Evolutionary conservation across 2,329 filamentous ascomycete species (phyloP).

Genomic region (Knufia petricola): DNA sequence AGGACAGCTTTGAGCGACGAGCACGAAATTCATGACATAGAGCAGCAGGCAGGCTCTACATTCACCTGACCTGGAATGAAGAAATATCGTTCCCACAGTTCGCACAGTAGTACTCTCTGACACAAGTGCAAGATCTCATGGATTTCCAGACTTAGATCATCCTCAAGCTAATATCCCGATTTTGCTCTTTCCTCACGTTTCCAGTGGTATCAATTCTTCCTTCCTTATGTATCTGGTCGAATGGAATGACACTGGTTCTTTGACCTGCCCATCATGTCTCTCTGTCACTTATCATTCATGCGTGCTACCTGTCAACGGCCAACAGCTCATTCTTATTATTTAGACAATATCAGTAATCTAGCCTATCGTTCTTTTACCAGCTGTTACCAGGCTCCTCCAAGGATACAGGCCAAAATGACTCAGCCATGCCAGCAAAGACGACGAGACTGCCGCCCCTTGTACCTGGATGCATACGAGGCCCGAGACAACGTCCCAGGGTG

Average conservation of each 20-base stretch:
- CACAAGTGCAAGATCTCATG: too few species aligned
- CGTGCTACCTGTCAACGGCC: neutral
- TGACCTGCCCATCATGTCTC: neutral
- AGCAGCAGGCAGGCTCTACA: neutral
- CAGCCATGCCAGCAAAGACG: neutral
- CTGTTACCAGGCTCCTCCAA: neutral
- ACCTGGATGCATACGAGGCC: neutral
- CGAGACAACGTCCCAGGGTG: neutral
- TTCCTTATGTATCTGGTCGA: neutral
- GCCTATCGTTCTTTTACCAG: neutral
- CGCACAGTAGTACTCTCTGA: neutral
- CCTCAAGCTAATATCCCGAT: neutral
- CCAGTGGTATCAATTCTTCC: neutral
- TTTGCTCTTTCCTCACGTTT: neutral
- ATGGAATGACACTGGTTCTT: neutral
- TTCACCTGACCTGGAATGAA: neutral
- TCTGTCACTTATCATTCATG: neutral
- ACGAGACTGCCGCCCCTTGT: neutral
- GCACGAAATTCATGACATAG: neutral
- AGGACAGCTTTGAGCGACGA: neutral
- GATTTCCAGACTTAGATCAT: too few species aligned
- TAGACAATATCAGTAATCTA: neutral
- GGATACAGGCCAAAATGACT: neutral
- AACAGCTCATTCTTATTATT: neutral
- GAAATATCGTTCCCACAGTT: neutral